Evolutionary conservation across 768 basidiomycete genomes (phyloP), one percentile per base, ranked within the genome.

Genomic region (Boletus speciosus): DNA sequence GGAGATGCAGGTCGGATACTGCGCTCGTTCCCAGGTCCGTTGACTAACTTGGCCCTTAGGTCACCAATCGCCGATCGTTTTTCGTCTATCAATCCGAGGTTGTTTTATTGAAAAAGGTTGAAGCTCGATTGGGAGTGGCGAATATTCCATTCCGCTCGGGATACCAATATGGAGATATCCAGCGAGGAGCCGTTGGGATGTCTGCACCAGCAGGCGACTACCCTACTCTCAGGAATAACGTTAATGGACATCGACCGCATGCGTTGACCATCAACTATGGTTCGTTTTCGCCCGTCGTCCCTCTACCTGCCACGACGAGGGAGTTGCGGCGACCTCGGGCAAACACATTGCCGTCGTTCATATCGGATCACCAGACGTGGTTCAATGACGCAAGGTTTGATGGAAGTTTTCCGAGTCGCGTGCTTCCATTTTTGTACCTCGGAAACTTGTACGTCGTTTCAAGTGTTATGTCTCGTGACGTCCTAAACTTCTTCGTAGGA

Each of bases 351-450:
- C 83, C 84, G 12, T 79, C 83, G 53, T 78, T 83, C 54, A 78
- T 77, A 21, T 77, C 80, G 21, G 86, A 90, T 64, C 90, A 93
- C 64, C 84, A 90, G 71, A 78, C 85, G n/a, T 98, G 95, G 95
- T 97, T 98, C 73, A 88, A 93, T 63, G 92, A 94, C 68, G 81
- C 84, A 34, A 74, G 90, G 56, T 98, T 98, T 67, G 95, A 98
- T 68, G 95, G 96, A 42, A 93, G 90, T 64, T 95, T 98, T 75
- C 96, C 96, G 15, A 93, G 90, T 64, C 79, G 94, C 23, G 93
- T 98, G 57, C 71, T 97, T 56, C 92, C 92, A 52, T 94, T 92
- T 73, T 78, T 98, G 67, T 95, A 95, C 69, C 80, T 95, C n/a
- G 93, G 94, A 35, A 95, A 97, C 70, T 64, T 97, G 93, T 93